A percentile compares a stretch with the other conserved stretches of the same genome.
Conservation (phyloP, 169 alveolate species). For the Theileria luwenshuni region DNA sequence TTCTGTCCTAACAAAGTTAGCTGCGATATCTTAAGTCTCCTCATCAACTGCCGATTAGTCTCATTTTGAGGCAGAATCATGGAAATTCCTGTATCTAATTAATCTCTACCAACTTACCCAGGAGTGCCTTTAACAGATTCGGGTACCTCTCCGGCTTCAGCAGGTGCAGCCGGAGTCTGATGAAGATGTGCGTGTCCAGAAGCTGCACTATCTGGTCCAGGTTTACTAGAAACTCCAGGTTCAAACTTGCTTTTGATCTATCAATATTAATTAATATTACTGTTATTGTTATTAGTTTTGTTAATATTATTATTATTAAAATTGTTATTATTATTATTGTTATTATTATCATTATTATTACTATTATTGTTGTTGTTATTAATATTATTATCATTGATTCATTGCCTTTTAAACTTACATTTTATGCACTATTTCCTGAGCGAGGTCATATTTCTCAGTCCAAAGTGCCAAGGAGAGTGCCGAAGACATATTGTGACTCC, state of each 20-base stretch:
- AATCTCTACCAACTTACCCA: constrained; percentile 32
- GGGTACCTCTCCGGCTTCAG: constrained; percentile 72
- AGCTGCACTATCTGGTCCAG: constrained; percentile 72
- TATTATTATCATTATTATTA: no score
- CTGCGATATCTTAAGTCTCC: constrained; percentile 61
- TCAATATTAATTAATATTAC: not conserved
- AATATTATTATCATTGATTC: not conserved
- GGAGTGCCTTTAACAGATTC: constrained; percentile 68
- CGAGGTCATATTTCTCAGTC: constrained; percentile 75
- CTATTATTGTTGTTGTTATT: no score
- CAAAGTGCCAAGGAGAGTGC: constrained; percentile 76
- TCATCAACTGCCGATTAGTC: constrained; percentile 58
- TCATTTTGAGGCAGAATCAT: constrained; percentile 68
- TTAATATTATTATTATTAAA: no score
- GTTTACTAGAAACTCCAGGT: constrained; percentile 66
- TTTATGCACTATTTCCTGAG: constrained; percentile 51
- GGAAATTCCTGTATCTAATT: constrained; percentile 40
- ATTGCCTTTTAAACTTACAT: constrained; percentile 23
- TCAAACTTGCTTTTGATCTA: constrained; percentile 33
- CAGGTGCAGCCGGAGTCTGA: constrained; percentile 73
- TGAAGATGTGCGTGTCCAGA: constrained; percentile 74
- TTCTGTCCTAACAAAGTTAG: constrained; percentile 38
- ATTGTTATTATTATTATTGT: no score
- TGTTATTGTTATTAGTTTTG: no score
- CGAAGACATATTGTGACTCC: constrained; percentile 61